Base-by-base conservation (phyloP, 345 rosid species). In the Gossypium herbaceum region DNA sequence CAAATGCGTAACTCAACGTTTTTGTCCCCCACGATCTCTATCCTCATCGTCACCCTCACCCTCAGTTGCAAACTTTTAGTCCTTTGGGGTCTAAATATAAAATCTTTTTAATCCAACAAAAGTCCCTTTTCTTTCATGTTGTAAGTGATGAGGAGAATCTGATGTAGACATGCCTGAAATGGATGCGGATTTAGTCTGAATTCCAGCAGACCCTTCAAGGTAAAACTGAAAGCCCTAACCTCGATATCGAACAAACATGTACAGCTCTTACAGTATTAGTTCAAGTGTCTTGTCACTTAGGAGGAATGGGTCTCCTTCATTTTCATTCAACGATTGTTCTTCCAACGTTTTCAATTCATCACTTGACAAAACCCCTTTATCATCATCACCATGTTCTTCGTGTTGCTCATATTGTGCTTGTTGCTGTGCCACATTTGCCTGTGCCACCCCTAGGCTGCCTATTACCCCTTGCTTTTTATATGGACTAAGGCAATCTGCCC, bases 401-500 rank as follows among this genome's bases (percentile, higher is more conserved):
- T 78, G 83, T 51, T 85, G 77, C 9, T 86, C 86, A 68, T 82
- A 80, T 72, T 78, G 79, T 72, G 68, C 75, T 73, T 86, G 78
- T 25, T 86, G 86, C 65, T 82, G 84, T 62, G 72, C 78, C 20
- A 71, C 80, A 55, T 78, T 61, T 80, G 71, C 81, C 71, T 68
- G 75, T 80, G 72, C 82, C 72, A 73, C 79, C 16, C 79, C 72
- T 58, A 84, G 82, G 76, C 62, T 86, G 69, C 81, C 79, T 20
- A 50, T 77, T 66, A 77, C 71, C 84, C 82, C 92, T 77, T 75
- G 82, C 45, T 86, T 80, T 70, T 75, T 81, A 76, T 87, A 76
- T 83, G 97, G 95, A 57, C 57, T 84, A 76, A 85, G 96, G 82
- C 97, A 92, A 70, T 87, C 97, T 72, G 82, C 84, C 48, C 82